A percentile compares a stretch with the other conserved stretches of the same genome.
Evolutionary conservation across 176 grass and related monocot genomes (phyloP).

Genomic region (Bolboschoenus planiculmis): DNA sequence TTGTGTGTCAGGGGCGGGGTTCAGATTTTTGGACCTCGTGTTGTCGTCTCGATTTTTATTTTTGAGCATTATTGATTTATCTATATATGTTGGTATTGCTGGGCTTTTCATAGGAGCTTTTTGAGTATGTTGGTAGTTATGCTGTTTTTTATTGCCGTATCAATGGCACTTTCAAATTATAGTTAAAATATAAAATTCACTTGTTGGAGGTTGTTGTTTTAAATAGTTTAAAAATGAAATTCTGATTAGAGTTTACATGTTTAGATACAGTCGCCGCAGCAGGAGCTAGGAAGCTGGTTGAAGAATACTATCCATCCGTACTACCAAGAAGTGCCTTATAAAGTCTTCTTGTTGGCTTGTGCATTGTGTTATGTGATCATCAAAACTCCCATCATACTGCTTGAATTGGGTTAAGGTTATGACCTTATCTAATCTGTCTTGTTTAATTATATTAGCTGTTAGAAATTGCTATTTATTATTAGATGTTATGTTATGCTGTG

Average conservation of each 20-base stretch:
- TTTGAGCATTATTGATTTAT: not conserved
- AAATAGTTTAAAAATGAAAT: not conserved
- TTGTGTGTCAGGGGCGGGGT: not conserved
- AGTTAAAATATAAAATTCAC: not conserved
- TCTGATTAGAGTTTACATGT: slow-evolving; percentile 11
- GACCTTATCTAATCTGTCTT: slow-evolving; percentile 52
- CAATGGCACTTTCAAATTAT: not conserved
- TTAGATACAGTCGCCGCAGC: slow-evolving; percentile 39
- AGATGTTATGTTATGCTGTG: slow-evolving; percentile 40
- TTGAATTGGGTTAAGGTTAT: slow-evolving; percentile 91
- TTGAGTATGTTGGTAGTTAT: not conserved
- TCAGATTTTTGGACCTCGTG: not conserved
- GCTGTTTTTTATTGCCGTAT: not conserved
- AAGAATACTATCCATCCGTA: slow-evolving; percentile 1
- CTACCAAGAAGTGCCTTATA: slow-evolving; percentile 29
- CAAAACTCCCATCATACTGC: slow-evolving; percentile 42
- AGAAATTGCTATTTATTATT: slow-evolving; percentile 23
- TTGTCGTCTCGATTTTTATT: not conserved
- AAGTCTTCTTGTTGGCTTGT: slow-evolving; percentile 40
- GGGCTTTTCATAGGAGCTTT: not conserved
- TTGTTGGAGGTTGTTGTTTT: not conserved
- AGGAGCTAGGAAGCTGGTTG: slow-evolving; percentile 48
- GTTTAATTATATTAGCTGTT: slow-evolving; percentile 35
- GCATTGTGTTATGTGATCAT: slow-evolving; percentile 39
- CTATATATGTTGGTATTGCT: not conserved